These are phyloP conservation scores for Lepidium aucheri DNA, from an alignment of 345 rosid genomes.

Conservation along the genomic window DNA sequence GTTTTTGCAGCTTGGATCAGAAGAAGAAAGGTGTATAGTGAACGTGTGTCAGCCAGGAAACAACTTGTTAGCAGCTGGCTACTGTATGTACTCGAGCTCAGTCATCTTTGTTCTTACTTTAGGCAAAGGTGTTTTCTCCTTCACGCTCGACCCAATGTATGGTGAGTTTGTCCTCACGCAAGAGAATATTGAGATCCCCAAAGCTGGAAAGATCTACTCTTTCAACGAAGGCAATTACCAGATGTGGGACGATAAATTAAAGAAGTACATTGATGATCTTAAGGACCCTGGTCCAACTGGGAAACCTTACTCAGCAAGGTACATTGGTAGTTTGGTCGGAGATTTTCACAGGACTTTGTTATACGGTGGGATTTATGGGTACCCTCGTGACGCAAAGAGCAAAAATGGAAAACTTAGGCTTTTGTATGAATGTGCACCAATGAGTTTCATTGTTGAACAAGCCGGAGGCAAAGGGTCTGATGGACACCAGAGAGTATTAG, in stretches of 20 bases:
- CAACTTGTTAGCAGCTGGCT: conserved; percentile 89
- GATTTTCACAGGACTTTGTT: conserved; percentile 84
- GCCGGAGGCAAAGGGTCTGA: conserved; percentile 99
- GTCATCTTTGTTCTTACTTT: conserved; percentile 74
- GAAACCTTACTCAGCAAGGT: conserved; percentile 89
- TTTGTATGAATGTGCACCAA: conserved; percentile 90
- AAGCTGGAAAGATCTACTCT: conserved; percentile 73
- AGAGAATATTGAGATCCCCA: conserved; percentile 73
- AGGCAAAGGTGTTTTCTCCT: conserved; percentile 75
- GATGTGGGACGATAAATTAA: conserved; percentile 82
- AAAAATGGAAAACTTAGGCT: conserved; percentile 93
- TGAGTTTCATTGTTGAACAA: conserved; percentile 94
- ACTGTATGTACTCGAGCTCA: conserved; percentile 97
- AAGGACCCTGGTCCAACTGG: conserved; percentile 85
- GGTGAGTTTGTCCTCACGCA: conserved; percentile 93
- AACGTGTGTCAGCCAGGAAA: conserved; percentile 92
- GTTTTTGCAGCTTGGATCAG: conserved; percentile 47
- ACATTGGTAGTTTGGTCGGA: conserved; percentile 93
- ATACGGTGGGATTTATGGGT: conserved; percentile 91
- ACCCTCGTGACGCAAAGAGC: conserved; percentile 89
- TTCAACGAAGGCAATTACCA: conserved; percentile 95
- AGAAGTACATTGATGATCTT: conserved; percentile 86
- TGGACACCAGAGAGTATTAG: conserved; percentile 75
- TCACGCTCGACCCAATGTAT: conserved; percentile 90
- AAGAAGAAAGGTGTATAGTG: conserved; percentile 58